Evolutionary conservation across 768 basidiomycete species (phyloP).

Genomic region (Zangia roseola): DNA sequence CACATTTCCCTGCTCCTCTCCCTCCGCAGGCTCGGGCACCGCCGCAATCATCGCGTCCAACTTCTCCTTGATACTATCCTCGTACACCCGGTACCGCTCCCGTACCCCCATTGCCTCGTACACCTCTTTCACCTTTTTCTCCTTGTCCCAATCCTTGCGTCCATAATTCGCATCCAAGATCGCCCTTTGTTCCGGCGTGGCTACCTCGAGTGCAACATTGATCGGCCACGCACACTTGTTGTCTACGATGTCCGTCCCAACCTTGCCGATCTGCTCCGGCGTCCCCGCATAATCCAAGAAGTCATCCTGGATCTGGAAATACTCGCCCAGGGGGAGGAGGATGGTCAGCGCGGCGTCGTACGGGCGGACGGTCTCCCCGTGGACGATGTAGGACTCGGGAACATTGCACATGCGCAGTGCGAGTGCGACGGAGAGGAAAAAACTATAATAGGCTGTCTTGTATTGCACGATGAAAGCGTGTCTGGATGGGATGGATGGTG

Average conservation of each 20-base stretch:
- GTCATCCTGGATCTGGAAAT: slow-evolving; percentile 99
- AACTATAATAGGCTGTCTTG: slow-evolving; percentile 98
- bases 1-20: slow-evolving; percentile 40
- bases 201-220: slow-evolving; percentile 74
- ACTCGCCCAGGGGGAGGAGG: slow-evolving; percentile 90
- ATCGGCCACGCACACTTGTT: slow-evolving; percentile 99
- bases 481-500: slow-evolving; percentile 39
- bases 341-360: slow-evolving; percentile 79
- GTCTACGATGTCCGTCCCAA: slow-evolving; percentile 97
- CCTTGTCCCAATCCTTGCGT: slow-evolving; percentile 46
- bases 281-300: slow-evolving; percentile 91
- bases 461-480: slow-evolving; percentile 92
- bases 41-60: slow-evolving; percentile 68
- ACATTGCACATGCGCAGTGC: slow-evolving; percentile 80
- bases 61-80: slow-evolving; percentile 65
- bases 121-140: slow-evolving; percentile 62
- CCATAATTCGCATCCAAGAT: slow-evolving; percentile 71
- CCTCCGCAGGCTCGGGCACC: slow-evolving; percentile 57
- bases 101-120: slow-evolving; percentile 70
- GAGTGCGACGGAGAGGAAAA: slow-evolving; percentile 97
- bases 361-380: slow-evolving; percentile 46
- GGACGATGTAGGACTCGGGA: slow-evolving; percentile 46
- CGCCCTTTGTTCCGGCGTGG: slow-evolving; percentile 52
- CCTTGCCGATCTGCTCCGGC: slow-evolving; percentile 91
- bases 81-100: slow-evolving; percentile 71